Evolutionary conservation across 129 eudicot species (phyloP), one percentile per base, ranked within the genome.

Genomic region (Gnaphalium uliginosum): DNA sequence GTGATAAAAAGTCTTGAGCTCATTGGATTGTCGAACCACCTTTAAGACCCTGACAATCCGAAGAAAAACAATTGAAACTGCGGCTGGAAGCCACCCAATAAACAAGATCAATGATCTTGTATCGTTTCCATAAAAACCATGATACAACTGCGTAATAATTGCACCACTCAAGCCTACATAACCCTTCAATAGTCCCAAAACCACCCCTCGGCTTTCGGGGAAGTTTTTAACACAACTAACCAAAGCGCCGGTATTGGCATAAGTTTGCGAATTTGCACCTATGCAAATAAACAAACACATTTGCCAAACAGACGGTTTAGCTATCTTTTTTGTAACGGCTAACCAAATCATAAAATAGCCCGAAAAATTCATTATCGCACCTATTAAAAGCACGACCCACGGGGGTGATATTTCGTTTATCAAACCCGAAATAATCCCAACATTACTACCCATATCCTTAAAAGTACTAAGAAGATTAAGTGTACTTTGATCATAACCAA

Each of bases 301-400:
- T 74, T 86, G 94, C 96, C 98, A 92, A 0, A 89, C 78, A 0
- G 75, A 82, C 27, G 91, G 94, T 29, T 58, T 77, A 2, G 73
- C 64, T 0, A 84, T 80, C 9, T 62, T 75, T 4, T 72, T 71
- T 2, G 90, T 80, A 56, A 89, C 98, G 4, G 90, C 86, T 0
- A 92, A 68, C 98, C 98, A 92, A 2, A 92, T 89, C 92, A 87
- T 86, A 81, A 92, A 89, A 76, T 92, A 89, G 32, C 98, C 98
- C 2, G 81, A 74, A 14, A 92, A 89, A 73, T 89, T 92, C 90
- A 89, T 84, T 64, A 67, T 25, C 14, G 96, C 89, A 8, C 98
- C 98, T 7, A 92, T 5, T 33, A 77, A 59, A 70, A 89, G 92
- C 32, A 92, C 96, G 10, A 87, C 88, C 98, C 98, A 92, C 5